Evolutionary conservation across 2,329 filamentous ascomycete species (phyloP), one percentile per base, ranked within the genome.

Genomic region (Capronia epimyces): DNA sequence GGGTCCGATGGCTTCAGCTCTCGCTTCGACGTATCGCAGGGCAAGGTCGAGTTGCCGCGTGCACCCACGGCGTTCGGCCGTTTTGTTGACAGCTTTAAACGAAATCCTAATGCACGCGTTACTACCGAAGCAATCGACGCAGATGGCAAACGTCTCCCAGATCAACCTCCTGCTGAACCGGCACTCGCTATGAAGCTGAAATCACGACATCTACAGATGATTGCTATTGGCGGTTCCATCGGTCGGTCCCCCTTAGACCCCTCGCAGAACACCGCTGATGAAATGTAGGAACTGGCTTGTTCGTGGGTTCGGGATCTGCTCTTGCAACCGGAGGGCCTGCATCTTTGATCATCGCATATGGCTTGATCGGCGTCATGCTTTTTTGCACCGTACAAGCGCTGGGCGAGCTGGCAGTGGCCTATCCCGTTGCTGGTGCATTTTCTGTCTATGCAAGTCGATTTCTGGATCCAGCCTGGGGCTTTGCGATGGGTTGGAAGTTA

Each of bases 371-470:
- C 36, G 70, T 81, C 63, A 95, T 95, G 89, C 70, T 96, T 57
- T 95, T 89, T 69, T 91, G 86, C 66, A 95, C 89, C 1, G 86
- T 94, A 25, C 90, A 96, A 64, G 89, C 89, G 0, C 75, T 97
- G 16, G 90, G 90, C 55, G 90, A 97, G 68, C 80, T 97, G 68
- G 87, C 89, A 13, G 89, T 95, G 16, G 72, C 89, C 10, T 95
- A 90, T 61, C 90, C 90, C 3, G 85, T 95, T 20, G 86, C 89
- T 21, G 91, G 90, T 50, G 94, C 89, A 2, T 96, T 96, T 66
- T 87, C 89, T 1, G 84, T 88, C 6, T 96, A 90, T 71, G 91
- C 89, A 10, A 95, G 87, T 25, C 82, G 91, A n/a, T 96, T 96
- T 63, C 69, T 96, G n/a, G 89, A 96, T 64, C 91, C 90, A 1